phyloP scores from a whole-genome alignment of 2,329 filamentous ascomycete genomes.

The Alternaria arborescens region DNA sequence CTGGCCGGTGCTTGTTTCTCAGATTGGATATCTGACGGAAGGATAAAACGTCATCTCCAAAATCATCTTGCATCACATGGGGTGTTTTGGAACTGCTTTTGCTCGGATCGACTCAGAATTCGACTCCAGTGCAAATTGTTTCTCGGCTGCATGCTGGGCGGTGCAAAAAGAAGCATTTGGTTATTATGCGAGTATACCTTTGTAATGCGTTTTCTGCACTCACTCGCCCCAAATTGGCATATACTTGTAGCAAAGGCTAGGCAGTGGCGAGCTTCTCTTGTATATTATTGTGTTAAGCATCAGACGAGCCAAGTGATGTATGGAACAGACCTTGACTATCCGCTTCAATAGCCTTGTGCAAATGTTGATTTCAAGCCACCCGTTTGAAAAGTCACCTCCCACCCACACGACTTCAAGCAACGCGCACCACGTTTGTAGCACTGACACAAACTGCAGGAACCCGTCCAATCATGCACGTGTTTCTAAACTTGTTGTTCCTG shows the following conservation, averaged over 20 bases:
- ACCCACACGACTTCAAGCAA: neutral
- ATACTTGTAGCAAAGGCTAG: constrained; percentile 3
- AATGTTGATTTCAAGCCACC: neutral
- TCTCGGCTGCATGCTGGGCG: constrained; percentile 14
- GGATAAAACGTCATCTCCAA: constrained; percentile 32
- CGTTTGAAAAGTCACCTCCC: neutral
- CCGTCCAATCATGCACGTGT: constrained; percentile 21
- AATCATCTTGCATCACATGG: constrained; percentile 35
- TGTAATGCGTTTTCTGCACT: constrained; percentile 31
- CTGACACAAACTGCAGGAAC: constrained; percentile 18
- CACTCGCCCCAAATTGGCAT: constrained; percentile 17
- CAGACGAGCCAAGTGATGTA: neutral
- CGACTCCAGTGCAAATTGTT: constrained; percentile 4
- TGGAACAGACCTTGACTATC: neutral
- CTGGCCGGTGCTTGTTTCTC: constrained; percentile 14
- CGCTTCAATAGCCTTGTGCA: neutral
- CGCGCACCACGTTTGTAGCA: constrained; percentile 2
- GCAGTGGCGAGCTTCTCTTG: constrained; percentile 16
- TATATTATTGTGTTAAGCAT: constrained; percentile 16
- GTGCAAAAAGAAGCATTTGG: constrained; percentile 13
- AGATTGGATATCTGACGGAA: constrained; percentile 33
- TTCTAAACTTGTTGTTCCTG: constrained; percentile 29
- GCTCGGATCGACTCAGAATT: constrained; percentile 17
- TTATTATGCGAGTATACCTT: constrained; percentile 26
- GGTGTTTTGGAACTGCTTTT: constrained; percentile 10